Conservation (phyloP, 257 asterid species). For the Jacaranda copaia region DNA sequence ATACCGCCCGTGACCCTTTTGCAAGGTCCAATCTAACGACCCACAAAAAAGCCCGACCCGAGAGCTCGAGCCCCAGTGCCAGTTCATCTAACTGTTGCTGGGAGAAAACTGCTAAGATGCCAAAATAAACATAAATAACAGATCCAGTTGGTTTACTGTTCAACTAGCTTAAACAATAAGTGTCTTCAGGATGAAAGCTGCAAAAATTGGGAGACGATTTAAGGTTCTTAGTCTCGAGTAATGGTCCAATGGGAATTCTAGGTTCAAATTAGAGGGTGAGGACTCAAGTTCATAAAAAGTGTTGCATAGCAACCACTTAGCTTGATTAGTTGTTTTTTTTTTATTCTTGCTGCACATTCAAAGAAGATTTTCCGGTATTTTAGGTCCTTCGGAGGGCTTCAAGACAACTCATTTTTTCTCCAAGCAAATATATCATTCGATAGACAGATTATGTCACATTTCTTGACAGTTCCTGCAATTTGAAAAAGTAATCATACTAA, state of each 20-base stretch:
- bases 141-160: constrained; percentile 36
- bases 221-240: constrained; percentile 22
- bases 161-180: constrained; percentile 50
- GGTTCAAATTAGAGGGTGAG: constrained; percentile 41
- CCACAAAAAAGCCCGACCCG: constrained; percentile 53
- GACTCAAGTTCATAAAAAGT: constrained; percentile 48
- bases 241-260: constrained; percentile 47
- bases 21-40: constrained; percentile 48
- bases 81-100: constrained; percentile 51
- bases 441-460: constrained; percentile 32
- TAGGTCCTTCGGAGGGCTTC: constrained; percentile 29
- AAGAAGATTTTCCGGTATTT: constrained; percentile 16
- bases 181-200: constrained; percentile 47
- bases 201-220: constrained; percentile 14
- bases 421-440: constrained; percentile 30
- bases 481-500: neutral
- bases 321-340: neutral
- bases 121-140: constrained; percentile 56
- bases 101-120: constrained; percentile 47
- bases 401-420: constrained; percentile 30
- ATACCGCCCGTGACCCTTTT: constrained; percentile 35
- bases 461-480: constrained; percentile 37
- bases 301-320: constrained; percentile 34
- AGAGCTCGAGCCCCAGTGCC: constrained; percentile 54
- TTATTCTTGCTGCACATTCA: neutral